phyloP scores from a whole-genome alignment of 495 filamentous ascomycete species.

The Aspergillus nidulans region DNA sequence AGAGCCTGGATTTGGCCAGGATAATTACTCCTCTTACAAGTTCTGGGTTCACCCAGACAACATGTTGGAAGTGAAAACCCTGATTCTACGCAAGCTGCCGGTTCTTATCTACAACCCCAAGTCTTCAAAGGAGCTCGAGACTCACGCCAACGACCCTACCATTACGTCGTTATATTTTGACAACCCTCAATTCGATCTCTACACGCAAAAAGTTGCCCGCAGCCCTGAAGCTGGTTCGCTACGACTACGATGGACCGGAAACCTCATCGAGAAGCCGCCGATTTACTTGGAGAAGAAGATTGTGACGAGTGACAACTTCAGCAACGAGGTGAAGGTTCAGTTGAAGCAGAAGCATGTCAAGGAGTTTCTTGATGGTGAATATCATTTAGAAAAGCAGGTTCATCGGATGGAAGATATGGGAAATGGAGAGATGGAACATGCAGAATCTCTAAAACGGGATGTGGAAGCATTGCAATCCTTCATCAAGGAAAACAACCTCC shows the following conservation, averaged over 20 bases:
- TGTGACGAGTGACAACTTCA: slow-evolving; percentile 66
- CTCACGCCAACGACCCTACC: slow-evolving; percentile 74
- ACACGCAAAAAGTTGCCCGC: slow-evolving; percentile 76
- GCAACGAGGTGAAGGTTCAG: slow-evolving; percentile 69
- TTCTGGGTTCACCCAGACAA: slow-evolving; percentile 98
- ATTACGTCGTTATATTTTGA: slow-evolving; percentile 97
- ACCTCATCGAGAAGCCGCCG: slow-evolving; percentile 69
- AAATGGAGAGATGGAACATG: slow-evolving; percentile 56
- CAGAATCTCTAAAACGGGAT: slow-evolving; percentile 57
- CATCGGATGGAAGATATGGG: slow-evolving; percentile 71
- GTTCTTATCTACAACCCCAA: slow-evolving; percentile 89
- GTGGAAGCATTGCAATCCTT: slow-evolving; percentile 77
- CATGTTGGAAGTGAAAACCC: slow-evolving; percentile 91
- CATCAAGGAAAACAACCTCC: slow-evolving; percentile 69
- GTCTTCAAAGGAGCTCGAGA: slow-evolving; percentile 71
- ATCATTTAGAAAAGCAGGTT: slow-evolving; percentile 86
- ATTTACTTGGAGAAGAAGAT: slow-evolving; percentile 88
- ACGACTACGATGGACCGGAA: slow-evolving; percentile 86
- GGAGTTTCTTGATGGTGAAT: slow-evolving; percentile 79
- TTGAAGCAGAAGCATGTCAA: slow-evolving; percentile 94
- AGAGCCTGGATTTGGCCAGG: slow-evolving; percentile 44
- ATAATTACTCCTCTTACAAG: slow-evolving; percentile 86
- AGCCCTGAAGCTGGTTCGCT: slow-evolving; percentile 75
- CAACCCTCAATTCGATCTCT: slow-evolving; percentile 76
- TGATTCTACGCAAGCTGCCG: slow-evolving; percentile 83